Base-by-base conservation (phyloP, 2,329 filamentous ascomycete species). In the Aspergillus sp. region DNA sequence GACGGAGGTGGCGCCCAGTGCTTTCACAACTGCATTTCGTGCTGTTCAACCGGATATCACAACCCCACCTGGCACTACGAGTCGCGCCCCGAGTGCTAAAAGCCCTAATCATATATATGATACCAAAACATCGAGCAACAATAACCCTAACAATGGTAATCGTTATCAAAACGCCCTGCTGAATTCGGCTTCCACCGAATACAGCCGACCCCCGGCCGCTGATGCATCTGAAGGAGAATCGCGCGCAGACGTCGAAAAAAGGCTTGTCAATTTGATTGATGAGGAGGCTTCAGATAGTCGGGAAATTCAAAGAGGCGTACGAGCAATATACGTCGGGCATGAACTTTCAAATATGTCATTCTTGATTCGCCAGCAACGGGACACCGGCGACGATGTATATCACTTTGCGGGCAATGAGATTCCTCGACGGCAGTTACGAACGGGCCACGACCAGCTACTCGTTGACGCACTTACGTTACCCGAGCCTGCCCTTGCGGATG, bases 271-370 rank as follows among this genome's bases (percentile, higher is more conserved):
- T 60, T 75, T 83, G 48, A 79, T 83, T 52, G 79, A 82, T 56
- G 75, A 78, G 44, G 78, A 81, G 49, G 77, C 79, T 19, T 70
- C 76, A 23, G 74, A 75, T 33, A 69, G 73, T 21, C 70, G 77
- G 17, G 78, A 81, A 55, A 82, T 84, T n/a, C 72, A 77, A 37
- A 71, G 74, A 52, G 73, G 75, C 3, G 78, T 80, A 15, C 77
- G 81, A 23, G 77, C 81, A 11, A 82, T 80, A 56, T 84, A 82
- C 62, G 81, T 84, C 45, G 82, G 82, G 6, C 80, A 81, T 55
- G 81, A 83, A 60, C 77, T 82, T 58, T 84, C 82, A 35, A 84
- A 84, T 58, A 75, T 84, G 62, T 82, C 82, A 55, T 83, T 83
- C 61, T 70, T 84, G 43, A 77, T 84, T 27, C 79, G 80, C 12